Percentiles rank a stretch among this genome's conserved stretches.
phyloP scores from a whole-genome alignment of 805 yeast genomes.

The Blastobotrys muscicola region DNA sequence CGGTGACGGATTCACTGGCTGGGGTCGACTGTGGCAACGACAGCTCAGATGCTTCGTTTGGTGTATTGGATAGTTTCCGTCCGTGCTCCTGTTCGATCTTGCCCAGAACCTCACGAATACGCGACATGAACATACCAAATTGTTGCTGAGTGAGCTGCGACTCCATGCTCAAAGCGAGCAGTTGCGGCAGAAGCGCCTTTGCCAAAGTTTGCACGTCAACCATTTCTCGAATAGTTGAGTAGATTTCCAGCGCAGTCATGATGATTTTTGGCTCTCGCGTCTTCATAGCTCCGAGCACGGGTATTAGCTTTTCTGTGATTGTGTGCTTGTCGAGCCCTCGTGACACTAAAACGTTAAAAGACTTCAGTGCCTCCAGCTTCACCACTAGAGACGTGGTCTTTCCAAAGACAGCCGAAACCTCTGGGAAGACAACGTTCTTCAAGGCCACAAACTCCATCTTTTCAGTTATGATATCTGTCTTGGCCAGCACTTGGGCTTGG shows the following conservation, averaged over 20 bases:
- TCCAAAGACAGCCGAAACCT: constrained; percentile 61
- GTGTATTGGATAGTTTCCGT: constrained; percentile 21
- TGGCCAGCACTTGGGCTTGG: constrained; percentile 45
- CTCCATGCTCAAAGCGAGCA: constrained; percentile 42
- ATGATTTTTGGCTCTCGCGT: constrained; percentile 65
- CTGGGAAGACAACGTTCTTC: constrained; percentile 68
- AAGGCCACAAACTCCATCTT: constrained; percentile 58
- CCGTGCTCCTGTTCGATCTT: constrained; percentile 38
- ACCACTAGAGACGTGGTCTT: constrained; percentile 78
- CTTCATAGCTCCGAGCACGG: constrained; percentile 64
- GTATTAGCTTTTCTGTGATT: constrained; percentile 71
- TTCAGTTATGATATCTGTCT: constrained; percentile 34
- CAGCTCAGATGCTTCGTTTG: background rate
- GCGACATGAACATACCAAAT: constrained; percentile 32
- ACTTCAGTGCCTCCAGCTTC: constrained; percentile 55
- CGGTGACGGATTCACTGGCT: background rate
- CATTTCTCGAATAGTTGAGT: constrained; percentile 27
- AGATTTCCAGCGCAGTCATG: constrained; percentile 37
- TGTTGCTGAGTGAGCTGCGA: constrained; percentile 34
- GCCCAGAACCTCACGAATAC: constrained; percentile 34
- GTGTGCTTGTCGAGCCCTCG: constrained; percentile 62
- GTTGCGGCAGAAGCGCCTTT: constrained; percentile 44
- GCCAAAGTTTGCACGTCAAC: constrained; percentile 43
- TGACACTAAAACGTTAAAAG: constrained; percentile 49
- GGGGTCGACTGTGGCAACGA: background rate